A percentile compares a stretch with the other conserved stretches of the same genome.
Evolutionary conservation across 371 early-diverging fungal species (phyloP).

Genomic region (Mucor piriformis): DNA sequence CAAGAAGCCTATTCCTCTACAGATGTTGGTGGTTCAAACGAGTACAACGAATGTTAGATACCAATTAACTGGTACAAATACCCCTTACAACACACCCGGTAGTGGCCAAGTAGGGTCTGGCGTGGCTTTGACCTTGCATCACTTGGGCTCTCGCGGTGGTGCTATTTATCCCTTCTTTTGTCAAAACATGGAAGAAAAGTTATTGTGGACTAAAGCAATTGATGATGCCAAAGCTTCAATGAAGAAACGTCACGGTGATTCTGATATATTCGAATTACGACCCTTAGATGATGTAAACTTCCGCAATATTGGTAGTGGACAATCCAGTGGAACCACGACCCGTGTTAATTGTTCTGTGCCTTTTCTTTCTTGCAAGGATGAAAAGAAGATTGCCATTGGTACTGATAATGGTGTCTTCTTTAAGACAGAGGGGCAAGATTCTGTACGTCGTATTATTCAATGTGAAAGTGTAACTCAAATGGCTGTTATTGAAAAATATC

Average conservation of each 20-base stretch:
- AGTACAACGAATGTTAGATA: constrained; percentile 3
- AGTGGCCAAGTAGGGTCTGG: background rate
- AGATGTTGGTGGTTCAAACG: constrained; percentile 52
- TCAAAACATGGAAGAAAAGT: constrained; percentile 74
- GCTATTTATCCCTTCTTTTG: constrained; percentile 44
- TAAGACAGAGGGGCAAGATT: constrained; percentile 34
- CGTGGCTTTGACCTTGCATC: constrained; percentile 35
- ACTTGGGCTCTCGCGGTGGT: constrained; percentile 45
- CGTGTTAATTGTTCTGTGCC: constrained; percentile 76
- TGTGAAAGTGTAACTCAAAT: constrained; percentile 49
- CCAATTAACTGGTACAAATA: constrained; percentile 10
- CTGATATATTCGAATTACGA: constrained; percentile 69
- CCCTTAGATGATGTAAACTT: constrained; percentile 49
- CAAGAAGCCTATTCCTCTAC: constrained; percentile 69
- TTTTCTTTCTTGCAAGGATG: constrained; percentile 41
- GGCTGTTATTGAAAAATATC: constrained; percentile 50
- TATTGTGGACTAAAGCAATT: constrained; percentile 84
- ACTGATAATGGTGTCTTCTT: constrained; percentile 84
- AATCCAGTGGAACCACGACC: constrained; percentile 31
- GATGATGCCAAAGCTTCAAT: constrained; percentile 70
- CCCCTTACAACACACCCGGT: constrained; percentile 4
- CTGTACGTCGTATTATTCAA: constrained; percentile 38
- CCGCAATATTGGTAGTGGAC: constrained; percentile 28
- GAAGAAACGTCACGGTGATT: constrained; percentile 47
- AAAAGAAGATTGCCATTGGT: constrained; percentile 75